phyloP scores from a whole-genome alignment of 768 basidiomycete genomes.

The Pleurotus salmoneostramineus region DNA sequence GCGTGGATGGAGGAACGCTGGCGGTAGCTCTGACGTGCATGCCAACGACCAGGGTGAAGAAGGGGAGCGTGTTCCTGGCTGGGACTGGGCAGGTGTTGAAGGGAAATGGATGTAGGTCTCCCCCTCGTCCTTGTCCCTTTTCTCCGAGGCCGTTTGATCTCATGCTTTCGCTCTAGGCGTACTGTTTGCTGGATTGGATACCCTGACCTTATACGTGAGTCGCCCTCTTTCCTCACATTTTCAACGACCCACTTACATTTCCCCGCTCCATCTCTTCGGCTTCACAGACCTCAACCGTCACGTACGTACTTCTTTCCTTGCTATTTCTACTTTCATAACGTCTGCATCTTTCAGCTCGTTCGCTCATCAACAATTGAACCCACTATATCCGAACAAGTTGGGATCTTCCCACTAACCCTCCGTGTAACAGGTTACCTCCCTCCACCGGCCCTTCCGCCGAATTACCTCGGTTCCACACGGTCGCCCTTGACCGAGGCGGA shows the following conservation, averaged over 20 bases:
- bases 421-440: conserved; percentile 32
- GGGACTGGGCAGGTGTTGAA: conserved; percentile 58
- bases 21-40: too few relatives aligned
- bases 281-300: not conserved
- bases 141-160: not conserved
- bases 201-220: conserved; percentile 47
- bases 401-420: conserved; percentile 52
- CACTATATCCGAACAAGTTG: conserved; percentile 37
- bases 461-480: not conserved
- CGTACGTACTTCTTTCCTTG: not conserved
- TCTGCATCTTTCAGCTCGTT: not conserved
- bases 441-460: conserved; percentile 12
- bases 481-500: conserved; percentile 15
- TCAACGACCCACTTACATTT: not conserved
- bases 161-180: conserved; percentile 28
- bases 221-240: not conserved
- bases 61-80: conserved; percentile 22
- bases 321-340: not conserved
- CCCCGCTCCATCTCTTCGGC: not conserved
- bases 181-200: conserved; percentile 61
- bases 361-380: conserved; percentile 6
- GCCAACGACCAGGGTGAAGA: too few relatives aligned
- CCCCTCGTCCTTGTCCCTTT: not conserved
- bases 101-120: conserved; percentile 49
- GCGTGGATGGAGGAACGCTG: conserved; percentile 11